phyloP scores from a whole-genome alignment of 768 basidiomycete species.

The Suillus alpinus region DNA sequence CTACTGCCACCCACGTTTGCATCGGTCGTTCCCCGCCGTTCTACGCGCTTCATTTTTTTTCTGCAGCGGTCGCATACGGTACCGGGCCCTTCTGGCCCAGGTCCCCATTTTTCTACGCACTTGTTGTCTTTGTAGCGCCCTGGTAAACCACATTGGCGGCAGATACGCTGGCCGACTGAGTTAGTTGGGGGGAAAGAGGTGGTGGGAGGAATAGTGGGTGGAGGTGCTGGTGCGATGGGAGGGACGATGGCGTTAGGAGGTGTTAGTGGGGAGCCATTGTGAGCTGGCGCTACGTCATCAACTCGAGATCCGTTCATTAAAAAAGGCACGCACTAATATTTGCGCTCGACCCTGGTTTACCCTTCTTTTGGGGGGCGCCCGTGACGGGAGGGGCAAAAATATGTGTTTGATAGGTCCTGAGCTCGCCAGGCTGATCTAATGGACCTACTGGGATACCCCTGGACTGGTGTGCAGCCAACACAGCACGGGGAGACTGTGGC shows the following conservation, averaged over 20 bases:
- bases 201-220: conserved; percentile 11
- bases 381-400: conserved; percentile 73
- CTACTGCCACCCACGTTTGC: conserved; percentile 11
- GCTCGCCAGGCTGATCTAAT: conserved; percentile 33
- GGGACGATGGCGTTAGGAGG: conserved; percentile 7
- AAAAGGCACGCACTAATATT: conserved; percentile 21
- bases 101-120: conserved; percentile 88
- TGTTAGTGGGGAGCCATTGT: conserved; percentile 2
- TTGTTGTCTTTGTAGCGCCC: conserved; percentile 83
- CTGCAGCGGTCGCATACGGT: conserved; percentile 85
- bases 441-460: conserved; percentile 28
- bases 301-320: not conserved
- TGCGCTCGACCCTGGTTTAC: conserved; percentile 37
- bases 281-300: conserved; percentile 1
- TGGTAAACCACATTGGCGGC: conserved; percentile 68
- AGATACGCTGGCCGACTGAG: conserved; percentile 68
- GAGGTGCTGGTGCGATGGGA: not conserved
- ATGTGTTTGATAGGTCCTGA: conserved; percentile 57
- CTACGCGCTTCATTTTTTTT: conserved; percentile 85
- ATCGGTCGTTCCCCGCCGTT: conserved; percentile 69
- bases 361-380: conserved; percentile 69
- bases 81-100: conserved; percentile 79
- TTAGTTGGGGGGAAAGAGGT: conserved; percentile 37
- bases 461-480: conserved; percentile 30
- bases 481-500: conserved; percentile 28